Evolutionary conservation across 2,329 filamentous ascomycete species (phyloP).

Genomic region (Kalaharituber pfeilii): DNA sequence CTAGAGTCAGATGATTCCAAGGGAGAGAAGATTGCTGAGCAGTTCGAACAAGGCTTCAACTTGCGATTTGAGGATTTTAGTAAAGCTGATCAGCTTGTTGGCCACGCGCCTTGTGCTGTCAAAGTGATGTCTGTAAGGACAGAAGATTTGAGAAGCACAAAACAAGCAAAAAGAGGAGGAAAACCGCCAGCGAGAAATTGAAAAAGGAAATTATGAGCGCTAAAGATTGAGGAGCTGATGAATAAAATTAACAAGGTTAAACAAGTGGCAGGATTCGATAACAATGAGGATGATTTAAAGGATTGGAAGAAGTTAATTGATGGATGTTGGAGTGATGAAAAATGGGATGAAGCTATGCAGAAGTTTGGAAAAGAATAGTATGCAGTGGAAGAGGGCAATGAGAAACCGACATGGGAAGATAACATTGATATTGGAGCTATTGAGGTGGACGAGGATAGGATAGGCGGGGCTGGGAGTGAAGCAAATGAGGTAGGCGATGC

Average conservation of each 20-base stretch:
- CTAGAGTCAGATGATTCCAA: conserved; percentile 79
- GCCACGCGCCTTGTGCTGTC: conserved; percentile 62
- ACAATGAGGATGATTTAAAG: conserved; percentile 47
- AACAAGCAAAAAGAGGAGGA: background rate
- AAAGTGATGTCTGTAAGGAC: conserved; percentile 69
- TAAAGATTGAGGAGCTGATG: conserved; percentile 83
- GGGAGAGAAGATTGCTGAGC: conserved; percentile 56
- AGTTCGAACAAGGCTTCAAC: conserved; percentile 88
- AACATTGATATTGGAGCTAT: conserved; percentile 95
- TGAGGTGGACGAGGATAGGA: conserved; percentile 57
- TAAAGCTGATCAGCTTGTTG: conserved; percentile 44
- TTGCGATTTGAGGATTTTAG: conserved; percentile 84
- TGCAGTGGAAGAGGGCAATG: conserved; percentile 39
- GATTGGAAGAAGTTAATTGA: conserved; percentile 52
- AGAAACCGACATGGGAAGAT: conserved; percentile 87
- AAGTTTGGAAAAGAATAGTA: conserved; percentile 92
- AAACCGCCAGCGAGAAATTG: background rate
- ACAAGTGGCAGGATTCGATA: conserved; percentile 57
- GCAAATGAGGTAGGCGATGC: conserved; percentile 28
- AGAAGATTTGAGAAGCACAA: conserved; percentile 48
- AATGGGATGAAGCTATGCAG: conserved; percentile 86
- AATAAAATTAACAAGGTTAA: conserved; percentile 75
- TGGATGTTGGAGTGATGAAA: conserved; percentile 70
- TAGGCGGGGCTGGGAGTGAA: conserved; percentile 43
- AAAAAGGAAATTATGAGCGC: conserved; percentile 47